Base-by-base conservation (phyloP, 2,329 filamentous ascomycete genomes). In the Xylariaceae sp. region DNA sequence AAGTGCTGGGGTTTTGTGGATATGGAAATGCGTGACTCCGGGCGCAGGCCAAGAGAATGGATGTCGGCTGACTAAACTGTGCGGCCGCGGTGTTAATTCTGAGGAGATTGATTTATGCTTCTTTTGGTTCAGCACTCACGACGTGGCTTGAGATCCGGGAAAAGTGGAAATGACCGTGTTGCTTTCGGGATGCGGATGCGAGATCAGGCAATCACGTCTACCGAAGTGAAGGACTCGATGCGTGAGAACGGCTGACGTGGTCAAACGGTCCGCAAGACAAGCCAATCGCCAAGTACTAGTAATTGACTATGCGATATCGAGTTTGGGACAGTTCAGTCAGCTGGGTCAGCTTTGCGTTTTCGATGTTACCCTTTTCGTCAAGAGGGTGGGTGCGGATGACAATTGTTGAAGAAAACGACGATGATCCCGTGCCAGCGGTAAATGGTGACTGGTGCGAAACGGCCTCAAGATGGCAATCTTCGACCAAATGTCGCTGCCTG, bases 371-470 rank as follows among this genome's bases (percentile, higher is more conserved):
- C 40, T 50, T 22, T 48, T 50, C 40, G 32, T 49, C 47, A 51
- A 49, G 43, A 27, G 48, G 53, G 49, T 45, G 42, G 42, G 45
- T 27, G 46, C 45, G 45, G 39, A 40, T 42, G 48, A 46, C 45
- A 45, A 41, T 47, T 39, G 43, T 27, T 51, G 35, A 52, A 45
- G 50, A 44, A 53, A n/a, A 59, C 42, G 51, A 44, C 52, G 40
- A 50, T 51, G 57, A 51, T 61, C 56, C 60, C 60, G 62, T 61
- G 47, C 62, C 62, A 52, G 62, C 59, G 62, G 60, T 62, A 63
- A 59, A 27, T 27, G 22, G 22, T 27, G 22, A 59, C 4, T 27
- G 22, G 22, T 27, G 22, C 22, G 7, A 27, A 27, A 4, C 22
- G 22, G n/a, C n/a, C 22, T 27, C 22, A 27, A 27, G 22, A 27